phyloP scores from a whole-genome alignment of 306 rosid genomes.

The Lagenaria siceraria region DNA sequence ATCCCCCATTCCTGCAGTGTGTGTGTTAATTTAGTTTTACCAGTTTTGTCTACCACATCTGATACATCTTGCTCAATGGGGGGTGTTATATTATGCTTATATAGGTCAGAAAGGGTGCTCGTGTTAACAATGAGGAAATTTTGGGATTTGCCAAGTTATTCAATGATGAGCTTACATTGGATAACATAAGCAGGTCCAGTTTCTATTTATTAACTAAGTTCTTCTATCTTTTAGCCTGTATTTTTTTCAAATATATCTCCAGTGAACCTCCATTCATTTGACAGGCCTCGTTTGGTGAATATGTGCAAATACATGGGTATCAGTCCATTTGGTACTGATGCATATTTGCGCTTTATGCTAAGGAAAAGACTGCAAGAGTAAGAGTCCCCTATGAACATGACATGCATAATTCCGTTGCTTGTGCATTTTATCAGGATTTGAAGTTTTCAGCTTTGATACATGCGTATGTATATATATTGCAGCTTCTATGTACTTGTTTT shows the following conservation, averaged over 20 bases:
- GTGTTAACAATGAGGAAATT: constrained; percentile 79
- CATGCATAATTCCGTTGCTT: background rate
- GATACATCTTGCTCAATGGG: constrained; percentile 5
- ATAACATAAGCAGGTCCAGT: constrained; percentile 80
- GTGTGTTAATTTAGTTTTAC: background rate
- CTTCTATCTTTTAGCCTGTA: background rate
- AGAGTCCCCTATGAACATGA: constrained; percentile 10
- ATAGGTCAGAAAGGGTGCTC: constrained; percentile 75
- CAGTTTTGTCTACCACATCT: background rate
- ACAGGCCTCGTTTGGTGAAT: constrained; percentile 87
- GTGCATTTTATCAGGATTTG: background rate
- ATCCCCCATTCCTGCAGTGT: background rate
- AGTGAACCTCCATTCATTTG: constrained; percentile 3
- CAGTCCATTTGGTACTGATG: constrained; percentile 79
- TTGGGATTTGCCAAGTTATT: constrained; percentile 91
- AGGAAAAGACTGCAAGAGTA: constrained; percentile 63
- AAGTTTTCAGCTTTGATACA: background rate
- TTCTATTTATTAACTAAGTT: constrained; percentile 1
- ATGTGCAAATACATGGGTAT: constrained; percentile 99
- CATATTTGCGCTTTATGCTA: constrained; percentile 86
- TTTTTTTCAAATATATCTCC: background rate
- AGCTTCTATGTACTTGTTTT: background rate
- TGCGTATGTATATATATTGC: background rate
- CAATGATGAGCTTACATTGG: constrained; percentile 93
- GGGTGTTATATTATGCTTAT: background rate